These are phyloP conservation scores for Periconia digitata DNA, from an alignment of 2,329 filamentous ascomycete species.

Conservation along the genomic window DNA sequence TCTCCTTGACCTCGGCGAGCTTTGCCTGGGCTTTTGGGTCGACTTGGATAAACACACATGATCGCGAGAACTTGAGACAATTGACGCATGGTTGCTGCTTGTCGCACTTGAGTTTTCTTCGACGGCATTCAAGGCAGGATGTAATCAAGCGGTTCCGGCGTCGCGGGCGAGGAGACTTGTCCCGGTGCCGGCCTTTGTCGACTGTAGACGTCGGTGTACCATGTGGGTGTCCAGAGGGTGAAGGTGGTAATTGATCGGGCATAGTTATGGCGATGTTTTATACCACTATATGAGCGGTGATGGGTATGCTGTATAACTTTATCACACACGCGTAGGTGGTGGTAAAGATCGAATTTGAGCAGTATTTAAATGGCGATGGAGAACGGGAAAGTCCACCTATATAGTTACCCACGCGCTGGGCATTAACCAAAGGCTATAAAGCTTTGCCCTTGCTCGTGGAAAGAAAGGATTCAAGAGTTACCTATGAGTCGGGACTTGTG, in stretches of 20 bases:
- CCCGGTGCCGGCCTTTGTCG: slow-evolving; percentile 20
- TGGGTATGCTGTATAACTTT: background rate
- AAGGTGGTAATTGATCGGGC: slow-evolving; percentile 10
- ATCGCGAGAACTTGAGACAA: slow-evolving; percentile 56
- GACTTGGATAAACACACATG: slow-evolving; percentile 66
- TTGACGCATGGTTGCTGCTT: slow-evolving; percentile 72
- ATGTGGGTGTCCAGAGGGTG: slow-evolving; percentile 6
- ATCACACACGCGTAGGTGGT: background rate
- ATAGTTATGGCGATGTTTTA: slow-evolving; percentile 2
- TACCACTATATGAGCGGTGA: background rate
- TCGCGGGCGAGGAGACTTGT: slow-evolving; percentile 31
- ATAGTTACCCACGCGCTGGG: background rate
- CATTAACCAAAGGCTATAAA: too few species aligned
- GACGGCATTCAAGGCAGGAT: slow-evolving; percentile 52
- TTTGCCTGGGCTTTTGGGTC: slow-evolving; percentile 70
- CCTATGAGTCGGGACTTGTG: background rate
- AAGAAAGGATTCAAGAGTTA: background rate
- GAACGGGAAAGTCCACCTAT: background rate
- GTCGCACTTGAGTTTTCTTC: slow-evolving; percentile 78
- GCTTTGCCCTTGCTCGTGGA: background rate
- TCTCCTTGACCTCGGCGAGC: slow-evolving; percentile 76
- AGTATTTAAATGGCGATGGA: background rate
- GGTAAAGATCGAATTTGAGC: background rate
- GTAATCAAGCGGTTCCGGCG: slow-evolving; percentile 43
- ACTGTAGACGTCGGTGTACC: slow-evolving; percentile 4